Base-by-base conservation (phyloP, 371 early-diverging fungal genomes). In the Nematocida ironsii region DNA sequence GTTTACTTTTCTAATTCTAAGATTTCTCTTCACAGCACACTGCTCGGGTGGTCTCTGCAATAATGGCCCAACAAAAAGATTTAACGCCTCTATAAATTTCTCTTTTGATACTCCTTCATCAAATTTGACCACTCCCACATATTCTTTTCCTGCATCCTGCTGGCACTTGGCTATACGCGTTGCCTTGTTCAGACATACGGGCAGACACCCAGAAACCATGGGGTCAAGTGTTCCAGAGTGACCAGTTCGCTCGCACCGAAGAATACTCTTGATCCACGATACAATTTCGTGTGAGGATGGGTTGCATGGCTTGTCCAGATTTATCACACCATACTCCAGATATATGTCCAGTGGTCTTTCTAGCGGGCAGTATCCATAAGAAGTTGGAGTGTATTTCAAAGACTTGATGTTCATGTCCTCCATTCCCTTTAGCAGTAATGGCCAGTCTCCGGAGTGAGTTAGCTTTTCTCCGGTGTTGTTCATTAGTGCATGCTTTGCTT, bases 221-320 rank as follows among this genome's bases (percentile, higher is more conserved):
- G 99, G 99, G 89, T 98, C 99, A 11, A 98, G 91, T 13, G 99
- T 98, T 75, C 99, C 99, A 85, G 91, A 90, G 90, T 98, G 99
- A 58, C 99, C 99, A 48, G 98, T 98, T 89, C 96, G 97, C 84
- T 98, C 96, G 57, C 94, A 94, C 72, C 94, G 91, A 69, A 98
- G 91, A 80, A 98, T 98, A 82, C 95, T 92, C 73, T 95, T 93
- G 78, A 98, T 93, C 99, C 99, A 98, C 68, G 99, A 96, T 58
- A 98, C 99, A 58, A 98, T 97, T 90, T 98, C 99, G 90, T 98
- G 99, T 54, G 97, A 96, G 54, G 95, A 95, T 68, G 99, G 99
- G 90, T 97, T 97, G 64, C 95, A 91, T 68, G 97, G 97, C 91
- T 98, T 96, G 89, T 94, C 94, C 69, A 95, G 90, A 89, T 96